A percentile compares a stretch with the other conserved stretches of the same genome.
Evolutionary conservation across 805 yeast genomes (phyloP).

Genomic region (Lipomyces kockii): DNA sequence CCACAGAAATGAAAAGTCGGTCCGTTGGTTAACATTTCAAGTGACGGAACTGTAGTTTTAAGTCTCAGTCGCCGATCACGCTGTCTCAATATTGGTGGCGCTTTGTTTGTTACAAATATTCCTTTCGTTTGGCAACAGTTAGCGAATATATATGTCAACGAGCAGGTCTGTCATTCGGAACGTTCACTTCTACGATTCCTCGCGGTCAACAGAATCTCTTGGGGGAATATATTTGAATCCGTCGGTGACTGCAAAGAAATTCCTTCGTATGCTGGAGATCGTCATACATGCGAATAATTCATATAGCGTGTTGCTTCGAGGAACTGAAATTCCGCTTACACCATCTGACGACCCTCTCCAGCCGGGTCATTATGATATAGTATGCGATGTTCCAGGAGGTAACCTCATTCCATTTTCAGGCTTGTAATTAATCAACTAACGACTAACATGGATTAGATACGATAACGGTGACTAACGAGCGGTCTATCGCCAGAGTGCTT

Average conservation of each 20-base stretch:
- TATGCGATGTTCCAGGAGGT: constrained; percentile 4
- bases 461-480: constrained; percentile 4
- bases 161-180: constrained; percentile 4
- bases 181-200: background rate
- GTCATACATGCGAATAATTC: background rate
- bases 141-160: background rate
- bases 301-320: constrained; percentile 4
- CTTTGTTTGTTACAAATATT: background rate
- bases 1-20: too few relatives aligned
- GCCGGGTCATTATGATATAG: background rate
- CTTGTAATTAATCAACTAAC: background rate
- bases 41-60: too few relatives aligned
- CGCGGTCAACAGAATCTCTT: constrained; percentile 1
- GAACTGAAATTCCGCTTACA: background rate
- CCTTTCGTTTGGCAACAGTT: background rate
- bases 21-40: too few relatives aligned
- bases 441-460: background rate
- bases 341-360: constrained; percentile 2
- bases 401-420: background rate
- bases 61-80: too few relatives aligned
- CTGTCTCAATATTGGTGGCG: background rate
- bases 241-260: background rate
- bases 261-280: constrained; percentile 1
- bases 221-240: constrained; percentile 3
- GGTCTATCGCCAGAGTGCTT: background rate